Conservation (phyloP, 495 filamentous ascomycete species). For the Collariella sp. region DNA sequence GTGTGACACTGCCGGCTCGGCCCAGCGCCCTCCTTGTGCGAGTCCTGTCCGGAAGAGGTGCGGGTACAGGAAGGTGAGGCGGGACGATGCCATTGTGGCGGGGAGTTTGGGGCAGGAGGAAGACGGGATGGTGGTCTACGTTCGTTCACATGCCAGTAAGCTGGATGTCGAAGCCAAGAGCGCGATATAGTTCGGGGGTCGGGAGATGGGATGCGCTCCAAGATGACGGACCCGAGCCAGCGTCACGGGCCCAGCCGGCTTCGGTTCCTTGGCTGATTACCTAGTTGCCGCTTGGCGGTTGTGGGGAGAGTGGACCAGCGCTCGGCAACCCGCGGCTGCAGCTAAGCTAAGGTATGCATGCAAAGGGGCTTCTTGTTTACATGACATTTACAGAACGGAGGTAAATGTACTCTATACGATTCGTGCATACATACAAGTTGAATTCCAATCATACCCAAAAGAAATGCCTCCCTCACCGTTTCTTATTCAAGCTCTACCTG, state of each 20-base stretch:
- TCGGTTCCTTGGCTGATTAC: neutral
- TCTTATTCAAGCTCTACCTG: too few relatives aligned
- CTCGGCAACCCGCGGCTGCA: neutral
- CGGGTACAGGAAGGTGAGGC: conserved; percentile 69
- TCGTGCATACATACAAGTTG: too few relatives aligned
- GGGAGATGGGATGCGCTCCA: conserved; percentile 2
- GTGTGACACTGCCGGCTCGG: conserved; percentile 27
- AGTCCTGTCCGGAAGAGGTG: conserved; percentile 44
- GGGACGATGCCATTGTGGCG: conserved; percentile 52
- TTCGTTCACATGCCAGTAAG: neutral
- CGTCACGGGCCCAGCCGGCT: neutral
- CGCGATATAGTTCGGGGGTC: neutral
- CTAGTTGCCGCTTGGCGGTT: neutral
- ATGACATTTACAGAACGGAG: too few relatives aligned
- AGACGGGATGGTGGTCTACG: neutral
- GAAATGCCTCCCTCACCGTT: too few relatives aligned
- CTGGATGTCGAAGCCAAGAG: neutral
- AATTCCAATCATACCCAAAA: too few relatives aligned
- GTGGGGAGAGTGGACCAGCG: neutral
- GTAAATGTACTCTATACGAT: too few relatives aligned
- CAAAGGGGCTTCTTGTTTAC: too few relatives aligned
- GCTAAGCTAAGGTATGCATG: neutral
- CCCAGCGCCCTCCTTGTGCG: conserved; percentile 27
- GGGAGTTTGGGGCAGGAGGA: neutral
- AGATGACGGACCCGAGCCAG: neutral